These are phyloP conservation scores for Alternaria panax DNA, from an alignment of 2,329 filamentous ascomycete species.

Conservation along the genomic window DNA sequence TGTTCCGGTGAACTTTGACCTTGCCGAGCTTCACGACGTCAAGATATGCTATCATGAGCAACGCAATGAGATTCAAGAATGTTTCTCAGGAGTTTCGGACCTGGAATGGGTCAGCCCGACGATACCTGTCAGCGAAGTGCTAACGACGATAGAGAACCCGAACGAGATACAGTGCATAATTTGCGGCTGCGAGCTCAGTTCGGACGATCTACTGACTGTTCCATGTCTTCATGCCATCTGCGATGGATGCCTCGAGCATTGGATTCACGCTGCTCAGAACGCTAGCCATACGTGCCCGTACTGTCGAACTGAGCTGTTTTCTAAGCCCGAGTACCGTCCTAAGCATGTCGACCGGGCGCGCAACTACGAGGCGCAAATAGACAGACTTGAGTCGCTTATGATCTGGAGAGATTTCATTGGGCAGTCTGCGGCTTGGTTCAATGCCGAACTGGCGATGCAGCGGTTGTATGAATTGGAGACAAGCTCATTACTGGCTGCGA, in stretches of 20 bases:
- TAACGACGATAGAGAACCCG: background rate
- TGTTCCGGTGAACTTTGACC: background rate
- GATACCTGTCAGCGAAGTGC: background rate
- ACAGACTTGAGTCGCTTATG: background rate
- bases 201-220: background rate
- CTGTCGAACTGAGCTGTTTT: slow-evolving; percentile 12
- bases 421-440: background rate
- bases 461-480: background rate
- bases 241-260: background rate
- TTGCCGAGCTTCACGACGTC: background rate
- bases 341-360: background rate
- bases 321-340: background rate
- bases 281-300: slow-evolving; percentile 7
- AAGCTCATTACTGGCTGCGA: background rate
- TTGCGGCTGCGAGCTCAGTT: background rate
- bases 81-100: background rate
- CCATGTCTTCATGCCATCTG: slow-evolving; percentile 1
- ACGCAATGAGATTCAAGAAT: background rate
- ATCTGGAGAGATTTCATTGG: background rate
- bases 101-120: background rate
- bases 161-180: background rate
- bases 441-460: background rate
- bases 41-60: background rate
- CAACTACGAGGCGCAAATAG: background rate
- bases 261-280: background rate